Evolutionary conservation across 2,329 filamentous ascomycete species (phyloP), one percentile per base, ranked within the genome.

Genomic region (Claviceps capensis): DNA sequence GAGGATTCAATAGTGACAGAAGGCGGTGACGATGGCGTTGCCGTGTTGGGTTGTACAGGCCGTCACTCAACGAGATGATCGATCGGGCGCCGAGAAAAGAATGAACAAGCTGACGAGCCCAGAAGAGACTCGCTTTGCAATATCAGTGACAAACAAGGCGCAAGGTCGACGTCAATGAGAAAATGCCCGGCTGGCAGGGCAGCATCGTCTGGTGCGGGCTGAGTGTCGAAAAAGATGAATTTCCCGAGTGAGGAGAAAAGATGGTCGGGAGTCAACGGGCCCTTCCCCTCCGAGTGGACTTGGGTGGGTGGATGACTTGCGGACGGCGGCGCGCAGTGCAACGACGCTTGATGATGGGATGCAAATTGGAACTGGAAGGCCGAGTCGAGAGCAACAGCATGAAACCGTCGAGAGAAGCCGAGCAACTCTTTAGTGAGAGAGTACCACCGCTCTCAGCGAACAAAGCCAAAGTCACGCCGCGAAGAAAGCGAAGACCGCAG

Each of bases 161-260:
- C 48, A 50, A 34, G 23, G 26, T 49, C 37, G 42, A 26, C 19
- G 26, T 30, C 26, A 8, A 9, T 30, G 26, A 30, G 26, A 26
- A 47, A 41, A 37, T 22, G 9, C 17, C 34, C 38, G 11, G 9
- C 52, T 43, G 48, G 17, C 44, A 44, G 48, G 48, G 17, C 43
- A 50, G 52, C 52, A 50, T 53, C 44, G 49, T 53, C 49, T 42
- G 40, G 47, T 46, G 23, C 11, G 16, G 34, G 42, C 22, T 30
- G 43, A 19, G 26, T 30, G 22, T 50, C 16, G n/a, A 8, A 30
- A 47, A 34, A 42, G 42, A 19, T 30, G 23, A 43, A 19, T 49
- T 43, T 45, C 34, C 49, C 43, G 47, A 46, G 19, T 44, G 51
- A 42, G 47, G 47, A 46, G 47, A 50, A 44, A 36, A 22, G 40